Evolutionary conservation across 148 eudicot species (phyloP).

Genomic region (Euryodendron excelsum): DNA sequence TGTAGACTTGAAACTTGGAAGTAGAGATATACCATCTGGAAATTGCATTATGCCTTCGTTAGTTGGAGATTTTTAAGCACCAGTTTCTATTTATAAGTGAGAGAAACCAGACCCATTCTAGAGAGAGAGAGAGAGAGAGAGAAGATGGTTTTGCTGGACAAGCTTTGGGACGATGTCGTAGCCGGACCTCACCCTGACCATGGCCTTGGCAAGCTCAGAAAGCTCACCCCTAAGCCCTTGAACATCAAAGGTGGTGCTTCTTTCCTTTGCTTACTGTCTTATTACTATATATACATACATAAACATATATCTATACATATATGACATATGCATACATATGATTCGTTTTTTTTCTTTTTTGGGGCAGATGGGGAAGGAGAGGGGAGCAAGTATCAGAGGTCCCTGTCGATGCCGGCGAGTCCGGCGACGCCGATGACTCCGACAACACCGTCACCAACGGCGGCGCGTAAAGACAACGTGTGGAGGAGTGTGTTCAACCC

Average conservation of each 20-base stretch:
- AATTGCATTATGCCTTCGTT: not conserved
- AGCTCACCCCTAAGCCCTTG: conserved; percentile 20
- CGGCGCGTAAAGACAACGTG: conserved; percentile 58
- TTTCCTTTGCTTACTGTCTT: not conserved
- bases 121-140: not conserved
- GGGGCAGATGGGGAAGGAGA: conserved; percentile 25
- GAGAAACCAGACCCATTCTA: not conserved
- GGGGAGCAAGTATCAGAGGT: conserved; percentile 39
- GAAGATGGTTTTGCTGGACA: conserved; percentile 53
- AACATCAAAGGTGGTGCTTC: conserved; percentile 13
- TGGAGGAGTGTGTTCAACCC: conserved; percentile 97
- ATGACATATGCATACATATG: too few species aligned
- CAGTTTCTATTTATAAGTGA: conserved; percentile 11
- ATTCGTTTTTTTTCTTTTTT: not conserved
- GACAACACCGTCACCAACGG: conserved; percentile 38
- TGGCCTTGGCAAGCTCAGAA: conserved; percentile 62
- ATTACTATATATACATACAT: too few species aligned
- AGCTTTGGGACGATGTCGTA: conserved; percentile 71
- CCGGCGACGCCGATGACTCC: conserved; percentile 60
- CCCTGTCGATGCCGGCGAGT: conserved; percentile 48
- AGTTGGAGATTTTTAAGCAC: conserved; percentile 16
- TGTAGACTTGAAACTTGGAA: conserved; percentile 5
- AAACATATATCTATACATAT: too few species aligned
- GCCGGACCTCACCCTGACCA: conserved; percentile 68
- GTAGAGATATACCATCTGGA: not conserved